Evolutionary conservation across 257 asterid species (phyloP).

Genomic region (Paulownia fortunei): DNA sequence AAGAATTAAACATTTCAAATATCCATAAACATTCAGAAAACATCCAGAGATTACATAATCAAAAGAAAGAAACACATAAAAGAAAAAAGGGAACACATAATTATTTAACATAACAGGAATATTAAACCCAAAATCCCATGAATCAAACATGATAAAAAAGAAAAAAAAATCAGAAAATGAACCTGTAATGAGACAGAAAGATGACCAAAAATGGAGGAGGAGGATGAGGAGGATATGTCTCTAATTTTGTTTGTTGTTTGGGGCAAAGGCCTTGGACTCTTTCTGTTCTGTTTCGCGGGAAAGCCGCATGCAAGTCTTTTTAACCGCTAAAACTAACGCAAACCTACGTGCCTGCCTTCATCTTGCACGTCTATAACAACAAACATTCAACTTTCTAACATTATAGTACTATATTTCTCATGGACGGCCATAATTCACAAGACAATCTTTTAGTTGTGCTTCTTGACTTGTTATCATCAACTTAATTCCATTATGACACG

Average conservation of each 20-base stretch:
- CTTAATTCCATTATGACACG: not conserved
- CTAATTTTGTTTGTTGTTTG: not conserved
- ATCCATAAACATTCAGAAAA: not conserved
- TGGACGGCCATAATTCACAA: conserved; percentile 15
- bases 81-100: not conserved
- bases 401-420: not conserved
- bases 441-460: not conserved
- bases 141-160: not conserved
- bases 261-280: not conserved
- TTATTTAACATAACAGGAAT: not conserved
- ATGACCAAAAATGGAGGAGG: conserved; percentile 37
- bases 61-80: too few relatives aligned
- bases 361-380: conserved; percentile 44
- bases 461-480: not conserved
- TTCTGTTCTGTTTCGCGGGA: conserved; percentile 37
- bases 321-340: conserved; percentile 34
- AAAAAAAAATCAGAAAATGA: not conserved
- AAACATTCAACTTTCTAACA: not conserved
- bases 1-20: too few relatives aligned
- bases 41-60: not conserved
- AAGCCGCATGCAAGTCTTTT: conserved; percentile 46
- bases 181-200: conserved; percentile 45
- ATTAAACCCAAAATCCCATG: conserved; percentile 13
- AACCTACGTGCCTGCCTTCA: conserved; percentile 46
- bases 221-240: conserved; percentile 33